Evolutionary conservation across 345 rosid genomes (phyloP), one percentile per base, ranked within the genome.

Genomic region (Euphorbia tirucalli): DNA sequence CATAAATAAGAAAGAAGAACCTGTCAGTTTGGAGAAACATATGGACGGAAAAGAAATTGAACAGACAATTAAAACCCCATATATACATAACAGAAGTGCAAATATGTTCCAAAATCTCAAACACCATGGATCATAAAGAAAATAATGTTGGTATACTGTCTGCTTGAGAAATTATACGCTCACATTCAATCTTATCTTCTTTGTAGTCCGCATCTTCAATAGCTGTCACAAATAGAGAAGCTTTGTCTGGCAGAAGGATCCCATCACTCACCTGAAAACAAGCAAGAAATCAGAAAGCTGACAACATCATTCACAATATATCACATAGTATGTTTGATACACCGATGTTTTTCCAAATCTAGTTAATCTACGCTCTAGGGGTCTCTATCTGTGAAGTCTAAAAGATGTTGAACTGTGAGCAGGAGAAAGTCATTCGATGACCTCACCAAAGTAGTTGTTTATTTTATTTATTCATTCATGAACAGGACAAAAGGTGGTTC

Each of bases 191-290:
- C 83, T 95, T 95, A 76, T 90, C 93, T 4, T 92, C 97, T 83
- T 95, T 95, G 83, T 92, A 95, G 41, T 90, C 97, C 1, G 98
- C 96, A 82, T 95, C 99, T 78, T 95, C 98, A 52, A 95, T 92
- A 50, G 98, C 97, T 62, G 98, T 90, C 83, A 95, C 79, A 82
- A 77, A 82, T 27, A 95, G 91, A 44, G 97, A 92, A 67, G 99
- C 96, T 84, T 86, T 89, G 80, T 95, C 98, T 64, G 99, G 99
- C 46, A 92, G 84, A 69, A 95, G 89, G 76, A 90, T 52, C 55
- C 99, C 97, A 43, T 86, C 96, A 74, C 82, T 80, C 71, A 86
- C 92, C 98, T 95, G 82, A 41, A 75, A 69, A 60, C 28, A 49
- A 62, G 49, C 21, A 35, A 73, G 43, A 39, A 28, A 59, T 28